Base-by-base conservation (phyloP, 1,284 basidiomycete genomes). In the Sporisorium reilianum region DNA sequence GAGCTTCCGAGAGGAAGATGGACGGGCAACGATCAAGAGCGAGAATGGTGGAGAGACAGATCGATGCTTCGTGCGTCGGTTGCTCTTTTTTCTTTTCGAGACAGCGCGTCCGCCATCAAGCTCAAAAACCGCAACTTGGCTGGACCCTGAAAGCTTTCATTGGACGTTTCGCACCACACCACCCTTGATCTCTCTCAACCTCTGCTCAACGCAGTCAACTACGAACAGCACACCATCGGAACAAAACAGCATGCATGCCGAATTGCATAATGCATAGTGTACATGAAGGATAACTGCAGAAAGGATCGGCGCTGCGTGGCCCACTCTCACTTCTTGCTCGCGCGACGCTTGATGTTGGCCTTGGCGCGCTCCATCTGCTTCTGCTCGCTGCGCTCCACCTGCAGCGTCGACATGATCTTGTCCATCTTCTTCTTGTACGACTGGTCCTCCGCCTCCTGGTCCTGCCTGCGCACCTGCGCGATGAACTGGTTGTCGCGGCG, bases 401-500 rank as follows among this genome's bases (percentile, higher is more conserved):
- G 92, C 55, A 99, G 88, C 0, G 90, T 90, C 2, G 91, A 90
- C 83, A 91, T 91, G 46, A 92, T 93, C 80, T 89, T 90, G 84
- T 89, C 62, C 36, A 85, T 85, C 80, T 86, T 86, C 55, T 77
- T 77, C 68, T 85, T 82, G 80, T 87, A 98, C 34, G 86, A 86
- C 66, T 84, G 87, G 82, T 97, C 95, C 83, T 89, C 88, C 86
- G 94, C 92, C 83, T 91, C 90, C 86, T 91, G 90, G 79, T 93
- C 91, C 81, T 93, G 90, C 81, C 95, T 93, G 34, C 73, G 60
- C 23, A 77, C 75, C 51, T 89, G 88, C 11, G 97, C 95, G 85
- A 99, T 88, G 89, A 98, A 99, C 70, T 90, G 89, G 69, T 93
- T 91, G 85, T 99, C 97, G 87, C 97, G 97, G 70, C 97, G 90